phyloP scores from a whole-genome alignment of 2,329 filamentous ascomycete genomes.

The Trichoderma asperellum region DNA sequence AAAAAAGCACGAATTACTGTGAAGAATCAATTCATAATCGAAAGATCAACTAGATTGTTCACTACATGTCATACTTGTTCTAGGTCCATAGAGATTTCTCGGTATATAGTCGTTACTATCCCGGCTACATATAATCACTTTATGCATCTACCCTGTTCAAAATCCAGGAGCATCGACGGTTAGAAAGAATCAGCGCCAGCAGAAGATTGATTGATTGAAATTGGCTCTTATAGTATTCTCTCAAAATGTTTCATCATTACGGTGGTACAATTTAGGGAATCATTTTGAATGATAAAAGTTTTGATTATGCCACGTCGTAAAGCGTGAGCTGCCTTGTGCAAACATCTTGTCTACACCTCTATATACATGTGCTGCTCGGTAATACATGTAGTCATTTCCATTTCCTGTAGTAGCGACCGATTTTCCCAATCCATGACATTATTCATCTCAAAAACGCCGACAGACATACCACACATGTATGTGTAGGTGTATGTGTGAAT shows the following conservation, averaged over 20 bases:
- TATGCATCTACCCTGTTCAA: background rate
- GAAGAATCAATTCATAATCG: background rate
- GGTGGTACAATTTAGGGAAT: background rate
- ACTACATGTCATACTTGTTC: background rate
- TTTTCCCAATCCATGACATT: background rate
- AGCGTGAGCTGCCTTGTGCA: background rate
- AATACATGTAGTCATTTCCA: background rate
- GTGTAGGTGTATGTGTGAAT: background rate
- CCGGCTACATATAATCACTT: background rate
- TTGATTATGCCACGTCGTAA: background rate
- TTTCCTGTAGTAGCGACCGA: background rate
- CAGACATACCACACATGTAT: background rate
- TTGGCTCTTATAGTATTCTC: background rate
- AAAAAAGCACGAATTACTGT: background rate
- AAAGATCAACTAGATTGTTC: too few relatives aligned
- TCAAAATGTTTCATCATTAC: background rate
- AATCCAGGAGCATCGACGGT: background rate
- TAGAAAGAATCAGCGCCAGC: background rate
- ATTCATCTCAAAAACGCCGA: background rate
- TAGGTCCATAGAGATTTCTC: background rate
- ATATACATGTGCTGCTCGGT: background rate
- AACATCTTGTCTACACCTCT: slow-evolving; percentile 1
- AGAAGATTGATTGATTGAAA: background rate
- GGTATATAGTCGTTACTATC: background rate
- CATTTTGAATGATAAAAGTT: background rate